These are phyloP conservation scores for Grosmannia serpens DNA, from an alignment of 2,329 filamentous ascomycete species.

Conservation along the genomic window DNA sequence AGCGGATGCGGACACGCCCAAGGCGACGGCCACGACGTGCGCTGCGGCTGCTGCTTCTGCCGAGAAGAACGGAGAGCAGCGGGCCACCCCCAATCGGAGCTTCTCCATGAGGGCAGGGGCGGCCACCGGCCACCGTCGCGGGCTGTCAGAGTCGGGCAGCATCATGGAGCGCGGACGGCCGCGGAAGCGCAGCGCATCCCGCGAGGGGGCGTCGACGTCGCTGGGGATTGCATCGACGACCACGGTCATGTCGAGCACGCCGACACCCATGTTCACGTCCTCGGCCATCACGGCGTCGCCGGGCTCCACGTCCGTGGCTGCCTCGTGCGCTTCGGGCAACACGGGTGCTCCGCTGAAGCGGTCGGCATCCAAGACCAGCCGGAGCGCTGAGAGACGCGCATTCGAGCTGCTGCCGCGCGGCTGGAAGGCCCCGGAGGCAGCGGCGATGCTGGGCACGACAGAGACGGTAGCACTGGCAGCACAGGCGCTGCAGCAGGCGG, in stretches of 20 bases:
- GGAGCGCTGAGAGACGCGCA: slow-evolving; percentile 41
- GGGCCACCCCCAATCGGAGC: slow-evolving; percentile 6
- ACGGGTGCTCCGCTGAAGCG: slow-evolving; percentile 25
- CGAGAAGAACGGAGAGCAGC: neutral
- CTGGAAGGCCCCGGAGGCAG: slow-evolving; percentile 40
- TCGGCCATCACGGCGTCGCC: neutral
- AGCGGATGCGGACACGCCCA: neutral
- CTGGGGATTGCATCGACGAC: neutral
- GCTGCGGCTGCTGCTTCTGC: no score
- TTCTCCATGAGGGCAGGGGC: slow-evolving; percentile 8
- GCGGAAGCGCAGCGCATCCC: slow-evolving; percentile 34
- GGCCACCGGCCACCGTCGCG: slow-evolving; percentile 32
- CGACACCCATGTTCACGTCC: neutral
- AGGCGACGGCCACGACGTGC: neutral
- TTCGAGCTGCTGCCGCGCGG: slow-evolving; percentile 53
- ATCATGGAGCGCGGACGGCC: slow-evolving; percentile 53
- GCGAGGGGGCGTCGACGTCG: slow-evolving; percentile 1
- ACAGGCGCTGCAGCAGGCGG: slow-evolving; percentile 51
- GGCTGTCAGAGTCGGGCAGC: slow-evolving; percentile 44
- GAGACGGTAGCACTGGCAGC: slow-evolving; percentile 43
- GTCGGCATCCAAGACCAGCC: slow-evolving; percentile 30
- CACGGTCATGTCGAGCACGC: neutral
- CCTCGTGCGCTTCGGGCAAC: neutral
- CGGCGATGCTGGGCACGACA: slow-evolving; percentile 29
- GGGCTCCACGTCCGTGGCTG: neutral